Evolutionary conservation across 495 filamentous ascomycete species (phyloP).

Genomic region (Neurospora intermedia): DNA sequence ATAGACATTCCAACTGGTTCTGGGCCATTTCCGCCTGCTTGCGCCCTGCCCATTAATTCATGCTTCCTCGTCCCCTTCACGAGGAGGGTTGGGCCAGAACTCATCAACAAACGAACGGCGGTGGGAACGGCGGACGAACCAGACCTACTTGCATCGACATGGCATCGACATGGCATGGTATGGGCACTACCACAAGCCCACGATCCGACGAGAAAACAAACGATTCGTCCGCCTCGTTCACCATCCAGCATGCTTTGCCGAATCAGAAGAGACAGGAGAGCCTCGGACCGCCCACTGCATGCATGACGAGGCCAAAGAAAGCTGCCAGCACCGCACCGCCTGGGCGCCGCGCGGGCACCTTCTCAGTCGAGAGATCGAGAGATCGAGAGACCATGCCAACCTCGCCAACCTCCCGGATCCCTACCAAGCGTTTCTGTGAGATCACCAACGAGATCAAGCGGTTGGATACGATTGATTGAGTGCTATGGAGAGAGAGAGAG

Average conservation of each 20-base stretch:
- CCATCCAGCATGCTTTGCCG: conserved; percentile 1
- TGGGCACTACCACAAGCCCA: background rate
- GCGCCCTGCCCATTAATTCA: background rate
- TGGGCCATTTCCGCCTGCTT: background rate
- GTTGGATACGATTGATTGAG: no score
- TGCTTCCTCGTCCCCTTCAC: background rate
- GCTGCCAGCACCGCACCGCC: conserved; percentile 9
- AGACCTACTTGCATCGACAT: background rate
- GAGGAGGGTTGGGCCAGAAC: background rate
- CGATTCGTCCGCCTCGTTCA: background rate
- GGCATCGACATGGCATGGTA: background rate
- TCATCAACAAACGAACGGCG: background rate
- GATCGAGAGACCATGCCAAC: background rate
- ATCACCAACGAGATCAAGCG: no score
- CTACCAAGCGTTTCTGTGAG: background rate
- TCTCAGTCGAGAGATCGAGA: background rate
- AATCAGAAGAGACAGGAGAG: conserved; percentile 8
- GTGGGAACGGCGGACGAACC: background rate
- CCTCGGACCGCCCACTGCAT: conserved; percentile 1
- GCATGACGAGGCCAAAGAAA: conserved; percentile 17
- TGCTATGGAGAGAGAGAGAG: no score
- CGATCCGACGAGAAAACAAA: background rate
- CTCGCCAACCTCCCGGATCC: background rate
- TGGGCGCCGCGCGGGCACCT: background rate
- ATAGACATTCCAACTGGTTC: background rate